phyloP scores from a whole-genome alignment of 2,329 filamentous ascomycete genomes.

The Colletotrichum karsti region DNA sequence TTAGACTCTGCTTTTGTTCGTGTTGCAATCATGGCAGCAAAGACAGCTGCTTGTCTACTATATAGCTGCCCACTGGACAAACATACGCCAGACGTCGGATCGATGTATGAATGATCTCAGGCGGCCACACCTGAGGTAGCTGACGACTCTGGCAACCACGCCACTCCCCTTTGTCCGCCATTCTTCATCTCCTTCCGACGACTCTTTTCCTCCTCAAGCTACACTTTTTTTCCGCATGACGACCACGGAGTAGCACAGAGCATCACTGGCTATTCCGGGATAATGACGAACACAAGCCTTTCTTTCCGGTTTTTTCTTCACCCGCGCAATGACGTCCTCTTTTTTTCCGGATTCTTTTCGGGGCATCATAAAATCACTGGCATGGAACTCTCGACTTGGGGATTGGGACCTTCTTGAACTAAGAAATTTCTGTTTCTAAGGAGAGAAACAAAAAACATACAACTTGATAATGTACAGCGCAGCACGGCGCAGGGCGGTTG shows the following conservation, averaged over 20 bases:
- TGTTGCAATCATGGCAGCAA: slow-evolving; percentile 18
- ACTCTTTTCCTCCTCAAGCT: slow-evolving; percentile 20
- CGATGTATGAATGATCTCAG: slow-evolving; percentile 15
- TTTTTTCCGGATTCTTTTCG: slow-evolving; percentile 11
- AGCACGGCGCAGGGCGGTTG: slow-evolving; percentile 48
- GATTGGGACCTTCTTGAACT: slow-evolving; percentile 22
- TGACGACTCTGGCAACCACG: slow-evolving; percentile 1
- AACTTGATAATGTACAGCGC: slow-evolving; percentile 45
- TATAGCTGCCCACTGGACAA: slow-evolving; percentile 22
- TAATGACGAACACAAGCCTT: slow-evolving; percentile 29
- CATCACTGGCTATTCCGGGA: slow-evolving; percentile 27
- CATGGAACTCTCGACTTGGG: slow-evolving; percentile 30
- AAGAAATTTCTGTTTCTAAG: slow-evolving; percentile 22
- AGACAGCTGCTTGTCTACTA: slow-evolving; percentile 12
- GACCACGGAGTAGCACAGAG: slow-evolving; percentile 26
- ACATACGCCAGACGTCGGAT: slow-evolving; percentile 23
- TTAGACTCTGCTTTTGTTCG: slow-evolving; percentile 17
- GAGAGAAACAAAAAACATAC: slow-evolving; percentile 31
- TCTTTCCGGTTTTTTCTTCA: slow-evolving; percentile 40
- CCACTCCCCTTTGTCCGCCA: slow-evolving; percentile 21
- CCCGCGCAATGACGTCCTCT: slow-evolving; percentile 19
- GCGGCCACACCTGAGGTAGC: slow-evolving; percentile 18
- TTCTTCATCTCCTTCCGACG: slow-evolving; percentile 20
- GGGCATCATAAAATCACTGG: slow-evolving; percentile 30
- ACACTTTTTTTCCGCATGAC: slow-evolving; percentile 27